phyloP scores from a whole-genome alignment of 2,329 filamentous ascomycete genomes.

The Blastomyces parvus region DNA sequence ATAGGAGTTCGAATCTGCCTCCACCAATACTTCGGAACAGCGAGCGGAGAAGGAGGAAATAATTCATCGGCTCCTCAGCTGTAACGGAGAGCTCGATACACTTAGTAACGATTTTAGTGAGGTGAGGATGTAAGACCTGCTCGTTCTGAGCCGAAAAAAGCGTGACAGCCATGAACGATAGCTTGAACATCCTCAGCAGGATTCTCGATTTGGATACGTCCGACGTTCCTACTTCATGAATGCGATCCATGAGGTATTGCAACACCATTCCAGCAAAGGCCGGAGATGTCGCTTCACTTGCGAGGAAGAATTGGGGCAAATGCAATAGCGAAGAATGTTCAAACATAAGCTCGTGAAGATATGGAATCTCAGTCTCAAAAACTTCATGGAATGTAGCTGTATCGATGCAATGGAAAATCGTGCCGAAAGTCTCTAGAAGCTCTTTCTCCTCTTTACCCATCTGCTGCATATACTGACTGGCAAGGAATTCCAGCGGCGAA shows the following conservation, averaged over 20 bases:
- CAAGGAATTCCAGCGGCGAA: constrained; percentile 83
- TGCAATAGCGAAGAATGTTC: constrained; percentile 90
- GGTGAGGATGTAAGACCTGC: constrained; percentile 86
- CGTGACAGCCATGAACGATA: constrained; percentile 98
- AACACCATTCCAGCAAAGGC: constrained; percentile 97
- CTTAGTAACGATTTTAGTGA: constrained; percentile 93
- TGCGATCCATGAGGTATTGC: constrained; percentile 92
- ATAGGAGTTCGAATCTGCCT: constrained; percentile 92
- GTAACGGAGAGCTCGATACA: constrained; percentile 94
- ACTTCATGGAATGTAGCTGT: constrained; percentile 98
- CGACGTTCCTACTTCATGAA: constrained; percentile 85
- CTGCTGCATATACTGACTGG: constrained; percentile 88
- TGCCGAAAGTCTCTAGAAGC: constrained; percentile 91
- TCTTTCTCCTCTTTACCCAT: constrained; percentile 97
- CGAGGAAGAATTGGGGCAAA: constrained; percentile 94
- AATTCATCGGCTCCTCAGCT: constrained; percentile 96
- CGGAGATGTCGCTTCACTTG: constrained; percentile 95
- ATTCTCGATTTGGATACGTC: constrained; percentile 92
- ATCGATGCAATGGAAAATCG: constrained; percentile 96
- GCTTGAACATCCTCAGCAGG: constrained; percentile 84
- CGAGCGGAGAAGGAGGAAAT: constrained; percentile 85
- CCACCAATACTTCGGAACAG: constrained; percentile 95
- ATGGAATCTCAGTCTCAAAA: constrained; percentile 93
- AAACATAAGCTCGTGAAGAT: constrained; percentile 95
- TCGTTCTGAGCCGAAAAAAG: constrained; percentile 93